Conservation (phyloP, 768 basidiomycete genomes). For the Lentinula aciculospora region DNA sequence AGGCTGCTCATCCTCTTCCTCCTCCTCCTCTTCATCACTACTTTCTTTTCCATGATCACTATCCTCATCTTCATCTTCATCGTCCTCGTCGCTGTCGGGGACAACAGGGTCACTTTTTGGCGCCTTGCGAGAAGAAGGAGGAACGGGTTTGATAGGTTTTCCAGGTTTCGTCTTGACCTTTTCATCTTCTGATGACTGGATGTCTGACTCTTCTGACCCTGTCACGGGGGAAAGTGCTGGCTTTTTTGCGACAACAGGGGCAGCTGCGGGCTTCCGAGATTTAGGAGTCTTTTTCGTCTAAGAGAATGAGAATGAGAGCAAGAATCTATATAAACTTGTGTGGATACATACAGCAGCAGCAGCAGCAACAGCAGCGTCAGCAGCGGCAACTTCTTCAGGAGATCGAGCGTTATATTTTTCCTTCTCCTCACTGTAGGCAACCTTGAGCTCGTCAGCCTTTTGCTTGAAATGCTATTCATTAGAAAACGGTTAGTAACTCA, state of each 20-base stretch:
- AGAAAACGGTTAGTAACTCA: neutral
- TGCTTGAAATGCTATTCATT: conserved; percentile 26
- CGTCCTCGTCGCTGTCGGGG: neutral
- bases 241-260: neutral
- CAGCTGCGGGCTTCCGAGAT: neutral
- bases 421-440: conserved; percentile 30
- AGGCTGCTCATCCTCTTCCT: conserved; percentile 2
- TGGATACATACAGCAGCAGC: conserved; percentile 1
- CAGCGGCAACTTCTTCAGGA: conserved; percentile 6
- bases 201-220: conserved; percentile 7
- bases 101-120: neutral
- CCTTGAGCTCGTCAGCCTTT: conserved; percentile 35
- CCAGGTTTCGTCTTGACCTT: neutral
- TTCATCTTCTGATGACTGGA: conserved; percentile 5
- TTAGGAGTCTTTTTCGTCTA: conserved; percentile 3
- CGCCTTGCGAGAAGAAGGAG: neutral
- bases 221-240: neutral
- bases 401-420: neutral
- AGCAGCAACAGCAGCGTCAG: conserved; percentile 3
- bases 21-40: neutral
- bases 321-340: neutral
- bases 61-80: conserved; percentile 4
- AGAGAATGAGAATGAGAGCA: neutral
- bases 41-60: neutral
- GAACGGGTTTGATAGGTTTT: neutral